phyloP scores from a whole-genome alignment of 1,284 basidiomycete genomes.

The Earliella scabrosa region DNA sequence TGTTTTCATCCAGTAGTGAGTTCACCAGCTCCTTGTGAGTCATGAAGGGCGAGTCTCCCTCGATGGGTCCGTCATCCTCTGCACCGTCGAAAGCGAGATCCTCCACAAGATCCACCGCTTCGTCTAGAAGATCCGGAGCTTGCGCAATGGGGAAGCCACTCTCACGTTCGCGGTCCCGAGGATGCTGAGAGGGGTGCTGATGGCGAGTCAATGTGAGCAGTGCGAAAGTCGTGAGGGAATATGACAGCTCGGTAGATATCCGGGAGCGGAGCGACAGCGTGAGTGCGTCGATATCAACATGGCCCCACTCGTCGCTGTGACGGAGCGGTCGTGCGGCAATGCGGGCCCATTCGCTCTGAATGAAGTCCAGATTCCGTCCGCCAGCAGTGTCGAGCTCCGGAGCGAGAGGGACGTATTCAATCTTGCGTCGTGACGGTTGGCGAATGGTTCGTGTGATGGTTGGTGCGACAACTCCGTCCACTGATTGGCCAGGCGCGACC shows the following conservation, averaged over 20 bases:
- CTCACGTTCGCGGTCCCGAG: constrained; percentile 30
- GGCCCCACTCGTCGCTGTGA: constrained; percentile 82
- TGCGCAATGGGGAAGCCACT: constrained; percentile 77
- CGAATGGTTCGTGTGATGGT: constrained; percentile 27
- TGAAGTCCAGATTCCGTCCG: constrained; percentile 80
- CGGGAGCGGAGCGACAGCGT: constrained; percentile 91
- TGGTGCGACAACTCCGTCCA: constrained; percentile 12
- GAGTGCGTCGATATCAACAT: constrained; percentile 88
- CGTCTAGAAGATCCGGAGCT: constrained; percentile 85
- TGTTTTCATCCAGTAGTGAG: constrained; percentile 58
- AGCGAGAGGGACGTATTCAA: constrained; percentile 88
- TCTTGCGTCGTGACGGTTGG: constrained; percentile 66
- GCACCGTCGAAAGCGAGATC: constrained; percentile 76
- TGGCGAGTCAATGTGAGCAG: constrained; percentile 81
- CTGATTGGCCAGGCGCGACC: constrained; percentile 18
- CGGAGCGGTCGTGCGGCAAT: constrained; percentile 59
- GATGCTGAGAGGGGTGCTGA: constrained; percentile 37
- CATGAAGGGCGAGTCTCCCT: constrained; percentile 43
- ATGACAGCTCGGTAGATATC: constrained; percentile 84
- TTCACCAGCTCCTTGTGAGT: constrained; percentile 72
- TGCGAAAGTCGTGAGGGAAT: constrained; percentile 89
- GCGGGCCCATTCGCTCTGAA: constrained; percentile 67
- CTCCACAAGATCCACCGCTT: constrained; percentile 86
- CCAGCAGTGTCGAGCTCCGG: constrained; percentile 82
- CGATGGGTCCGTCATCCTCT: constrained; percentile 41